phyloP scores from a whole-genome alignment of 192 early-diverging fungal genomes.

The Martensiomyces pterosporus region DNA sequence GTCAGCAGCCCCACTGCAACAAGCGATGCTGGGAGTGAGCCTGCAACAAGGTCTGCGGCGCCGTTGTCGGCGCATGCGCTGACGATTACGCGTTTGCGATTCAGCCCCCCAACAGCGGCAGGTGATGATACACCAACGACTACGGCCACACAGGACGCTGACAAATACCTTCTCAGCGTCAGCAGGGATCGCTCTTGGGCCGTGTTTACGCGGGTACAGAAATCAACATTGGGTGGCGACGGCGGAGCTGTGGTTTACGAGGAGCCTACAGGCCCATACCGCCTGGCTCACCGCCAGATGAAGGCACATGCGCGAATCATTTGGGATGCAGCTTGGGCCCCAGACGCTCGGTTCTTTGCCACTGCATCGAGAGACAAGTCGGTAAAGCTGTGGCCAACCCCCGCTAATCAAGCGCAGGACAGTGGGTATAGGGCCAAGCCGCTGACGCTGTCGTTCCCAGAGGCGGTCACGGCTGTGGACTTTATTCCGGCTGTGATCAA shows the following conservation, averaged over 20 bases:
- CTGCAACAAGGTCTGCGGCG: too few species aligned
- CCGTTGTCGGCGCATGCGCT: slow-evolving; percentile 76
- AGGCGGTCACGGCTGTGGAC: slow-evolving; percentile 80
- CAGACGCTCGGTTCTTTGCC: slow-evolving; percentile 74
- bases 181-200: slow-evolving; percentile 89
- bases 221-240: slow-evolving; percentile 3
- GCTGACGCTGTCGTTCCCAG: slow-evolving; percentile 67
- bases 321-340: slow-evolving; percentile 85
- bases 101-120: slow-evolving; percentile 56
- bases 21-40: too few species aligned
- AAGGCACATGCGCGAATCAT: slow-evolving; percentile 92
- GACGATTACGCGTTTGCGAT: slow-evolving; percentile 78
- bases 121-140: slow-evolving; percentile 3
- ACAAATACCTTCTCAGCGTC: slow-evolving; percentile 68
- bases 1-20: neutral
- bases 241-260: slow-evolving; percentile 14
- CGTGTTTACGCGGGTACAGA: slow-evolving; percentile 62
- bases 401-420: slow-evolving; percentile 4
- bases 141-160: too few species aligned
- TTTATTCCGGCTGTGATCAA: slow-evolving; percentile 54
- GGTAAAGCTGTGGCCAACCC: slow-evolving; percentile 69
- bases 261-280: slow-evolving; percentile 49
- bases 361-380: slow-evolving; percentile 94
- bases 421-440: slow-evolving; percentile 45
- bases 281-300: slow-evolving; percentile 48